Conservation (phyloP, 2,329 filamentous ascomycete genomes). For the Colletotrichum echinochloae region DNA sequence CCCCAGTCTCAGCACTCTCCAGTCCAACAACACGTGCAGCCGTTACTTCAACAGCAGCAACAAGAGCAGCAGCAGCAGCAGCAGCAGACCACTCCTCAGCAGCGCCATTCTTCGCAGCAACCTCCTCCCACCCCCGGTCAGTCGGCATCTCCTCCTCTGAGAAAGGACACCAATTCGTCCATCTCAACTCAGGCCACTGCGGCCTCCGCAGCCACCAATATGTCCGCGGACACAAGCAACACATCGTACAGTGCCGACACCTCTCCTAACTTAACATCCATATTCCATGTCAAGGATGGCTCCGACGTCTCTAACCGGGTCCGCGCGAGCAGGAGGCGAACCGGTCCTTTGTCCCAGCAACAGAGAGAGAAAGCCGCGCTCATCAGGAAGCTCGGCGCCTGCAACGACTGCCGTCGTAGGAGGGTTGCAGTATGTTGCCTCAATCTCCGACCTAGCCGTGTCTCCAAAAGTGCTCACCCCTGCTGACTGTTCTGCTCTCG, state of each 20-base stretch:
- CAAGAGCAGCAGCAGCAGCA: constrained; percentile 25
- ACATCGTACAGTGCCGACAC: constrained; percentile 66
- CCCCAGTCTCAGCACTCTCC: constrained; percentile 38
- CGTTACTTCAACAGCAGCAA: constrained; percentile 35
- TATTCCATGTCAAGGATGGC: constrained; percentile 68
- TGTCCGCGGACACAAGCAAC: constrained; percentile 61
- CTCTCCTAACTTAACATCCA: constrained; percentile 62
- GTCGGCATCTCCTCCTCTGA: constrained; percentile 48
- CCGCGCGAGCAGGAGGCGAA: constrained; percentile 68
- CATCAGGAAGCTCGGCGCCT: constrained; percentile 70
- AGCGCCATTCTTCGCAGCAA: constrained; percentile 45
- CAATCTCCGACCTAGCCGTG: neutral
- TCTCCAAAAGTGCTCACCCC: constrained; percentile 30
- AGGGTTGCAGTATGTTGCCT: constrained; percentile 67
- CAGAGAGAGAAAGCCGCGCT: constrained; percentile 70
- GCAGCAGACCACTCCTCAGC: constrained; percentile 43
- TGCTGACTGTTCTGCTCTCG: constrained; percentile 34
- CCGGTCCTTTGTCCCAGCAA: constrained; percentile 68
- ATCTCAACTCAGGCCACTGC: constrained; percentile 64
- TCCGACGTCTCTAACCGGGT: constrained; percentile 65
- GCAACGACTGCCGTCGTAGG: constrained; percentile 65
- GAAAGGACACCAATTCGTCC: constrained; percentile 66
- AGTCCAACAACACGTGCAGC: constrained; percentile 25
- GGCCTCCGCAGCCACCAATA: constrained; percentile 51
- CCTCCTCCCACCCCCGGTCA: constrained; percentile 43